Evolutionary conservation across 2,329 filamentous ascomycete species (phyloP), one percentile per base, ranked within the genome.

Genomic region (Elsinoe ampelina): DNA sequence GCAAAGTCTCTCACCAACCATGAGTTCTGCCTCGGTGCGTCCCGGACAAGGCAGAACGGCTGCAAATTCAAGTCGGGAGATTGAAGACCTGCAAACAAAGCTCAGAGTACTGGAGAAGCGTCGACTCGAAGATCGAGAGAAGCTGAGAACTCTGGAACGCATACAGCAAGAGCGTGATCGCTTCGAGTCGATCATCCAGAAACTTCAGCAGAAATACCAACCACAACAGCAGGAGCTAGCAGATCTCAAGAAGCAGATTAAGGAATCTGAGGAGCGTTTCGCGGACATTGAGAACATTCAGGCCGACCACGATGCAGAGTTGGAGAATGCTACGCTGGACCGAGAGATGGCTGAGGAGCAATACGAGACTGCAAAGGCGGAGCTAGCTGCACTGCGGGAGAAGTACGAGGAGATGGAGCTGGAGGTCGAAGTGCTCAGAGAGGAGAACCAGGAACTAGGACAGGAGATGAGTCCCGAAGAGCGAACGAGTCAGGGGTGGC

Each of bases 301-400:
- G 67, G 86, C 87, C 6, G 90, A 96, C 62, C 85, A 95, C 69
- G 93, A 97, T 30, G 81, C 85, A 2, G 82, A 87, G 5, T 74
- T 96, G 66, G 93, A 98, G 71, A 81, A 93, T 71, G 89, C 90
- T 5, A 86, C 88, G 0, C 75, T 98, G 22, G 93, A 98, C 68
- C 83, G 89, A 43, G 92, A 98, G 70, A 95, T 97, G 87, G 93
- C 93, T 0, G 91, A 98, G 70, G 92, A 96, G 71, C 89, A 84
- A 42, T 86, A 88, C 0, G 93, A 97, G 63, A 83, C 86, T 15
- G 77, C 86, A 52, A 93, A 90, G 68, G 79, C 81, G 1, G 91
- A 98, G 66, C 75, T 95, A 20, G 87, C 95, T 36, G 79, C 82
- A 1, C 70, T 95, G 55, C 88, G 89, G 65, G 74, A 81, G 58